phyloP scores from a whole-genome alignment of 495 filamentous ascomycete genomes.

The Neurospora tetrasperma region DNA sequence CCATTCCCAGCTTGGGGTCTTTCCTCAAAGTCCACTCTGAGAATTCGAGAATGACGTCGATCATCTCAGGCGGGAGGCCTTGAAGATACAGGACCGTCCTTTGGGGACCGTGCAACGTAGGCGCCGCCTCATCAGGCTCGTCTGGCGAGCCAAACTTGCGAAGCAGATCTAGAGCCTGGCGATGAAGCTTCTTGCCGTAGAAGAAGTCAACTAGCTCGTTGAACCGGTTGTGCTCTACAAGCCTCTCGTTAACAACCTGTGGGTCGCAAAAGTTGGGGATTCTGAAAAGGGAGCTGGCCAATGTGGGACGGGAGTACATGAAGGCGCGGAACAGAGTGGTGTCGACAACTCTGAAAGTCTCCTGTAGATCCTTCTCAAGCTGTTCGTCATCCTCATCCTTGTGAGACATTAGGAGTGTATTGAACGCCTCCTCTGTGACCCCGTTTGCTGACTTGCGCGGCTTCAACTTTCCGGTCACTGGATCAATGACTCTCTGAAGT shows the following conservation, averaged over 20 bases:
- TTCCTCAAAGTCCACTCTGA: constrained; percentile 72
- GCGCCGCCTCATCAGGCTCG: constrained; percentile 49
- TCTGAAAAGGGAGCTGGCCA: constrained; percentile 85
- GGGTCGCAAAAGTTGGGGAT: constrained; percentile 97
- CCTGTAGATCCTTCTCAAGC: constrained; percentile 56
- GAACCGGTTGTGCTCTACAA: constrained; percentile 82
- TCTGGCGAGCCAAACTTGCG: constrained; percentile 70
- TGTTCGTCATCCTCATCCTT: constrained; percentile 46
- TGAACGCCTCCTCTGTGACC: constrained; percentile 42
- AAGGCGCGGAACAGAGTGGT: constrained; percentile 89
- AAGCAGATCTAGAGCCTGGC: constrained; percentile 74
- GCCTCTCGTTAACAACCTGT: constrained; percentile 82
- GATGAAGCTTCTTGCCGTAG: constrained; percentile 88
- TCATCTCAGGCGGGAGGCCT: constrained; percentile 72
- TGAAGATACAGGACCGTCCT: constrained; percentile 86
- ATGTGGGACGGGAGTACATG: constrained; percentile 76
- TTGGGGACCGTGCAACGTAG: constrained; percentile 69
- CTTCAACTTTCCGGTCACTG: constrained; percentile 62
- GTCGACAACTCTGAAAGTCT: constrained; percentile 75
- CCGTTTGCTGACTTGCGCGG: constrained; percentile 42
- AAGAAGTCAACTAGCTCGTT: constrained; percentile 95
- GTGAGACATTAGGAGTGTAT: constrained; percentile 35
- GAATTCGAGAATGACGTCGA: constrained; percentile 87
- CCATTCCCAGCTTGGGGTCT: constrained; percentile 77
- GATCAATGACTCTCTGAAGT: constrained; percentile 72